Base-by-base conservation (phyloP, 169 alveolate genomes). In the Eimeria zaria region DNA sequence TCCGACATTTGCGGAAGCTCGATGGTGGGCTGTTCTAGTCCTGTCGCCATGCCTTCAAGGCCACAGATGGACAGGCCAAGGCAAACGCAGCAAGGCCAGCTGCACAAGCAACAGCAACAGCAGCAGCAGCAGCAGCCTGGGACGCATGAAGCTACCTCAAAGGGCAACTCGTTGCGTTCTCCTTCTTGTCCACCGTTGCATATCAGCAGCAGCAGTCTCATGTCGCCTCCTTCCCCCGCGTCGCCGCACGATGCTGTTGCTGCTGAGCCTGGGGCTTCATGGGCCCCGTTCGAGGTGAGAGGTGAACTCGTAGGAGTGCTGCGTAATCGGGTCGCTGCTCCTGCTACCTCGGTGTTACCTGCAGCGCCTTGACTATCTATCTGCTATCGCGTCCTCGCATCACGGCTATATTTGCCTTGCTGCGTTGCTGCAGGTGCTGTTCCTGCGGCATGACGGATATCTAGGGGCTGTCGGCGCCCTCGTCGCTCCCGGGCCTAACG, bases 391-490 rank as follows among this genome's bases (percentile, higher is more conserved):
- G 39, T 22, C 41, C 39, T 20, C 30, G 4, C 7, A 7, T 30
- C 78, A 7, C 48, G 44, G 48, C 27, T 48, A 7, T 3, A 9
- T 5, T n/a, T 44, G 1, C 33, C 27, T 67, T n/a, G 27, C 22
- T 46, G 41, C 46, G 60, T 60, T 71, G 41, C 58, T 95, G 33
- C 96, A 97, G 97, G 98, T 97, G 81, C 76, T 97, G 85, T 98
- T 98, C 92, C 97, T 97, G 91, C 92, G 97, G 46, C 98, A 97
- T 73, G 98, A 97, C 64, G 99, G 99, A 20, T 98, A 96, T 97
- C 96, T 99, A 62, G 99, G 99, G 46, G 98, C 99, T 1, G 96
- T 99, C n/a, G 99, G 99, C 74, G 98, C 99, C n/a, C 97, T 98
- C 60, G 95, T 98, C 24, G 97, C 98, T 39, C 85, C 95, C 62